Evolutionary conservation across 2,329 filamentous ascomycete species (phyloP), one percentile per base, ranked within the genome.

Genomic region (Trichoderma semiorbis): DNA sequence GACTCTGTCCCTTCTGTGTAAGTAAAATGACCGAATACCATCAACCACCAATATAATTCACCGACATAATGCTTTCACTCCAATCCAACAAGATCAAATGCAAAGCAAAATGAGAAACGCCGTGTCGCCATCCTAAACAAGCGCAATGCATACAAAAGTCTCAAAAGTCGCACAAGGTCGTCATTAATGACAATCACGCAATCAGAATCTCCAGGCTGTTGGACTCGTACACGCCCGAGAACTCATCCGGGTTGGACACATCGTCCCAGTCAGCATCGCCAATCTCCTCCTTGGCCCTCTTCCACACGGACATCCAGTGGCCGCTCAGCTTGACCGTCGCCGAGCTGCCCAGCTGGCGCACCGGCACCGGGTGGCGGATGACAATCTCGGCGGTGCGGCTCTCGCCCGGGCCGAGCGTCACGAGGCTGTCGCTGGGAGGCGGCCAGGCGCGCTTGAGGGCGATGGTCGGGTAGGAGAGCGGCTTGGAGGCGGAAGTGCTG

Each of bases 231-330:
- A 64, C 43, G 32, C 73, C 73, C 36, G 62, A 43, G 47, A 72
- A 73, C 18, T 53, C 70, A 39, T 53, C 70, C 18, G 58, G 39
- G 39, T 68, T 69, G 30, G 70, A 66, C 34, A 69, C 69, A 16
- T 63, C 34, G 5, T 73, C 70, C 53, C 69, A 61, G 18, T 73
- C 74, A 14, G 71, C 61, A n/a, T 73, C 71, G 28, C 70, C 73
- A 16, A 77, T 50, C 57, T 74, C 75, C 74, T 66, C 72, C 70
- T 72, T 74, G 16, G 72, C 18, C 57, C 73, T 70, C 7, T 75
- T 75, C 81, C 81, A 83, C 14, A 83, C 81, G 18, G 76, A 75
- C 74, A 76, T 78, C 82, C 82, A 84, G 62, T 74, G 72, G 6
- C 82, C 82, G 66, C 77, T 75, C 67, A 79, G 77, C 69, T 76